Evolutionary conservation across 106 monocot genomes (phyloP).

Genomic region (Dioscorea zingiberensis): DNA sequence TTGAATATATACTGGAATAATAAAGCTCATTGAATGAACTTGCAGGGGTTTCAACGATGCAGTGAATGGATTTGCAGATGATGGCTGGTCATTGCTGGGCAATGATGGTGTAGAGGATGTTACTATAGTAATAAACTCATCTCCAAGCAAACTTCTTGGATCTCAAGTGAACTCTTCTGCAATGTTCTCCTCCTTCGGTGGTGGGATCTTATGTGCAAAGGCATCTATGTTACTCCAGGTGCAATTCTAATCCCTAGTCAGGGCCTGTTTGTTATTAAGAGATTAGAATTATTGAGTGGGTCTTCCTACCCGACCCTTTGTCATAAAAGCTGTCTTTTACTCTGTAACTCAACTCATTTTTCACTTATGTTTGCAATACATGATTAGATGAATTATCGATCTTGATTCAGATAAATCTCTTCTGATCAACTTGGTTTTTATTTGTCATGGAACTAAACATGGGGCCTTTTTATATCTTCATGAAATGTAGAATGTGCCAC

Average conservation of each 20-base stretch:
- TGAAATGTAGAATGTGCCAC: constrained; percentile 77
- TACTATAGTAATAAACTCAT: constrained; percentile 66
- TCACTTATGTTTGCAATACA: no score
- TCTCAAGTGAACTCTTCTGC: constrained; percentile 35
- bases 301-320: no score
- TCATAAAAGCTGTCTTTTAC: no score
- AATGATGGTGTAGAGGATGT: constrained; percentile 71
- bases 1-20: not conserved
- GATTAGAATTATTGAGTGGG: not conserved
- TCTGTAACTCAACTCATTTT: no score
- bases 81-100: constrained; percentile 50
- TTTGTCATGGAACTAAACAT: not conserved
- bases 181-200: constrained; percentile 41
- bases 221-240: constrained; percentile 94
- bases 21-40: not conserved
- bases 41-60: constrained; percentile 83
- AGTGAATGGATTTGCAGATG: constrained; percentile 62
- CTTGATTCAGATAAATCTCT: no score
- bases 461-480: not conserved
- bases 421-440: not conserved
- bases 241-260: not conserved
- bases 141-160: constrained; percentile 62
- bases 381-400: no score
- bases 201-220: constrained; percentile 88
- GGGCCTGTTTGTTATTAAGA: not conserved